phyloP scores from a whole-genome alignment of 169 alveolate genomes.

The Cardiosporidium cionae region DNA sequence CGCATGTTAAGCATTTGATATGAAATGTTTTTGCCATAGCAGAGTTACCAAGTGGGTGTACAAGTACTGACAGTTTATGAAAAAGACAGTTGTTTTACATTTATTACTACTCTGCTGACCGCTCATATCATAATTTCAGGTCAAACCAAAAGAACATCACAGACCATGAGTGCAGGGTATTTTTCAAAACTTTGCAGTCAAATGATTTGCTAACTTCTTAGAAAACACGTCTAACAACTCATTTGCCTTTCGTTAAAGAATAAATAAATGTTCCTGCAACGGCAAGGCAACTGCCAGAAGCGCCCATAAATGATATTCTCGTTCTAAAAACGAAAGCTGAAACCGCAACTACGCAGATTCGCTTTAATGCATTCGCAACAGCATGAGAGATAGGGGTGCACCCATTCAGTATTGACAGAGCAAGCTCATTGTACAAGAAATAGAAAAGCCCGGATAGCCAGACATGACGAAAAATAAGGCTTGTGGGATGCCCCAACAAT shows the following conservation, averaged over 20 bases:
- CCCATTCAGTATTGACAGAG: conserved; percentile 57
- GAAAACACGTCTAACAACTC: no score
- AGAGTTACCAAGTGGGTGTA: no score
- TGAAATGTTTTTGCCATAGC: no score
- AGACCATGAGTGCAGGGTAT: no score
- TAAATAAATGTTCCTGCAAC: conserved; percentile 53
- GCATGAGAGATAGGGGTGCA: conserved; percentile 67
- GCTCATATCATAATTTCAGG: no score
- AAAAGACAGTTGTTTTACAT: no score
- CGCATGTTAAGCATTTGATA: no score
- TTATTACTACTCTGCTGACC: no score
- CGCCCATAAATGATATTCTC: conserved; percentile 50
- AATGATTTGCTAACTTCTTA: no score
- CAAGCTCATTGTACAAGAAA: conserved; percentile 58
- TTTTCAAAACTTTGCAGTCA: no score
- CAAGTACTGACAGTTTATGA: no score
- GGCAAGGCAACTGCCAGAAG: conserved; percentile 55
- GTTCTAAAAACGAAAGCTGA: conserved; percentile 51
- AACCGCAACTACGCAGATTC: conserved; percentile 55
- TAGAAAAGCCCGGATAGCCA: conserved; percentile 54
- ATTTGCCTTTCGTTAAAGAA: conserved; percentile 34
- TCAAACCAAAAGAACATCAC: no score
- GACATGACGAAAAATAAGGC: conserved; percentile 11
- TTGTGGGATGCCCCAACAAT: not conserved
- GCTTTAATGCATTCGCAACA: conserved; percentile 60